A percentile compares a stretch with the other conserved stretches of the same genome.
These are phyloP conservation scores for Dendrostoma leiphaemia DNA, from an alignment of 2,329 filamentous ascomycete genomes.

Conservation along the genomic window DNA sequence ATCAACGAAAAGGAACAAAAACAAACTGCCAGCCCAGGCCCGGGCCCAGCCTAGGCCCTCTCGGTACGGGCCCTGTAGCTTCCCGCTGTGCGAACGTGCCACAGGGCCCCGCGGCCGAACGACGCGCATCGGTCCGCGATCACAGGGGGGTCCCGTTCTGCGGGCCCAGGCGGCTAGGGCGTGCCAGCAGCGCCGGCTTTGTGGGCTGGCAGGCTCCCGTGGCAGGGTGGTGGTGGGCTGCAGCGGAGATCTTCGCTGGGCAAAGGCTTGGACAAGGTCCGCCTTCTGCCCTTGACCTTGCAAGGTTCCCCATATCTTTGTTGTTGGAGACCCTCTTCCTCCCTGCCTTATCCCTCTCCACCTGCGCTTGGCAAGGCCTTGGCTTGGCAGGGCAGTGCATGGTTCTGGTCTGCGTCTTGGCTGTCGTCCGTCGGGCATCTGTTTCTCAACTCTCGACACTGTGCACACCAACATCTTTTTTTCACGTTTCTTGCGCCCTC, in stretches of 20 bases:
- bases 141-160: background rate
- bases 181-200: too few species aligned
- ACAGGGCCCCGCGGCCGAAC: background rate
- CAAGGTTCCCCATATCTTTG: background rate
- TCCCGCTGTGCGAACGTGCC: background rate
- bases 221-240: background rate
- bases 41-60: background rate
- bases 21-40: too few species aligned
- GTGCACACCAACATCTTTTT: background rate
- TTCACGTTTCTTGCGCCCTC: background rate
- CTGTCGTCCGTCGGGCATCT: too few species aligned
- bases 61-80: background rate
- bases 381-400: too few species aligned
- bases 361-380: too few species aligned
- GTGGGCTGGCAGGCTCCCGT: too few species aligned
- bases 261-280: background rate
- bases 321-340: background rate
- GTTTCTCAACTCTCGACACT: background rate
- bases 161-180: background rate
- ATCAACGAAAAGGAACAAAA: background rate
- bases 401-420: background rate
- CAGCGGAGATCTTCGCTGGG: background rate
- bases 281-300: background rate
- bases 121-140: conserved; percentile 4
- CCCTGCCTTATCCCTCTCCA: too few species aligned